Evolutionary conservation across 1,284 basidiomycete genomes (phyloP).

Genomic region (Moniliella sp.): DNA sequence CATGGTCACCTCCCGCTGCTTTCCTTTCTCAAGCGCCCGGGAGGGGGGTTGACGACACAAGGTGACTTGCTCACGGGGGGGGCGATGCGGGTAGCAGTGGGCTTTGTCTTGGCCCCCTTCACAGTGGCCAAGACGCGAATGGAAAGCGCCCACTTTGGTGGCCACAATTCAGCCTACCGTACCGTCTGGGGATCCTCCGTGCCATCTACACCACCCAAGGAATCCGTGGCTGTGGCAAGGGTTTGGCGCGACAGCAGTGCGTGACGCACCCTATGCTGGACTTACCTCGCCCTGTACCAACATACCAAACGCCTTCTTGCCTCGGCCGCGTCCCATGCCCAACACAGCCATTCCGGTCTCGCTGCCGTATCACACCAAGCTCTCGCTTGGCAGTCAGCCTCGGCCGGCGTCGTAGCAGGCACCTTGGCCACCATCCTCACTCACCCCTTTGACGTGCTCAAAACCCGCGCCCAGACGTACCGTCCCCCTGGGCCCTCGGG

Average conservation of each 20-base stretch:
- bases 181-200: constrained; percentile 14
- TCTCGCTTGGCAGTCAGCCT: not conserved
- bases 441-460: constrained; percentile 31
- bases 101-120: constrained; percentile 73
- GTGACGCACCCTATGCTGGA: constrained; percentile 89
- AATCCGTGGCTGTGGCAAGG: constrained; percentile 64
- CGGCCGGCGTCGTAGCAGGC: constrained; percentile 13
- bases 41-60: constrained; percentile 50
- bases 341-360: no score
- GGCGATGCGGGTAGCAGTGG: constrained; percentile 58
- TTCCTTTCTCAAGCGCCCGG: constrained; percentile 39
- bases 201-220: constrained; percentile 47
- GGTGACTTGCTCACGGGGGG: constrained; percentile 82
- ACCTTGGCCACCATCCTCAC: constrained; percentile 26
- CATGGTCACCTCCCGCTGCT: constrained; percentile 15
- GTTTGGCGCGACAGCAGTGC: constrained; percentile 64
- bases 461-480: constrained; percentile 26
- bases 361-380: no score
- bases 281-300: constrained; percentile 74
- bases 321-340: constrained; percentile 1
- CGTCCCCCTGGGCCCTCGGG: constrained; percentile 1
- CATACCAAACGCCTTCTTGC: constrained; percentile 14
- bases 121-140: constrained; percentile 83
- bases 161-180: constrained; percentile 16
- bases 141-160: constrained; percentile 38